Percentiles rank a stretch among this genome's conserved stretches.
Evolutionary conservation across 2,329 filamentous ascomycete species (phyloP).

Genomic region (Teratosphaeria nubilosa): DNA sequence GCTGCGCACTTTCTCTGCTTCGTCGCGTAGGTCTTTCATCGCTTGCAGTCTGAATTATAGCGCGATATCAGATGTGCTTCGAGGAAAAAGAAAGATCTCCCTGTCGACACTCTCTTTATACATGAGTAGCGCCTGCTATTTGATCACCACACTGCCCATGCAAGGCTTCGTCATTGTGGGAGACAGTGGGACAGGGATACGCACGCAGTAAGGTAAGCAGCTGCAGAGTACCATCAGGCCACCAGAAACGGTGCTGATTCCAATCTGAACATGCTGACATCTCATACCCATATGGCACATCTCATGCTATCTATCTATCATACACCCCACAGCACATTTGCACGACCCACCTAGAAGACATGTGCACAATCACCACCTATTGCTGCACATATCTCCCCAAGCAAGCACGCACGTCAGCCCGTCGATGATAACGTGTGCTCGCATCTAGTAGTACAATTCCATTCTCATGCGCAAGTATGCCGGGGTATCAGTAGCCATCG

Average conservation of each 20-base stretch:
- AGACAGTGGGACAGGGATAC: not conserved
- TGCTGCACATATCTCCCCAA: not conserved
- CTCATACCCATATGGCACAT: not conserved
- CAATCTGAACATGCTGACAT: not conserved
- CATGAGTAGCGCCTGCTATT: not conserved
- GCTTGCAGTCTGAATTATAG: not conserved
- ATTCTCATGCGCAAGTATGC: not conserved
- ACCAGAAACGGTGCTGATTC: too few species aligned
- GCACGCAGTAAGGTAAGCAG: too few species aligned
- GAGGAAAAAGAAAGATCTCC: not conserved
- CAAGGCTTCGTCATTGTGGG: not conserved
- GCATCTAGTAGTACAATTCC: not conserved
- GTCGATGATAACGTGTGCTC: not conserved
- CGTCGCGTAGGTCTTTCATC: not conserved
- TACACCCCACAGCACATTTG: not conserved
- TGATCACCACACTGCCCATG: not conserved
- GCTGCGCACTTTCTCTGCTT: not conserved
- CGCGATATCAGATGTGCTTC: not conserved
- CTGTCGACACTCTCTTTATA: not conserved
- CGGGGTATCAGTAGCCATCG: not conserved
- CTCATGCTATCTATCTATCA: not conserved
- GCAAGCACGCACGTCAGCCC: not conserved
- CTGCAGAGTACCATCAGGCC: too few species aligned
- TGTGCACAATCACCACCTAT: not conserved
- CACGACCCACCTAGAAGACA: not conserved